Base-by-base conservation (phyloP, 2,329 filamentous ascomycete genomes). In the Tolypocladium ophioglossoides region DNA sequence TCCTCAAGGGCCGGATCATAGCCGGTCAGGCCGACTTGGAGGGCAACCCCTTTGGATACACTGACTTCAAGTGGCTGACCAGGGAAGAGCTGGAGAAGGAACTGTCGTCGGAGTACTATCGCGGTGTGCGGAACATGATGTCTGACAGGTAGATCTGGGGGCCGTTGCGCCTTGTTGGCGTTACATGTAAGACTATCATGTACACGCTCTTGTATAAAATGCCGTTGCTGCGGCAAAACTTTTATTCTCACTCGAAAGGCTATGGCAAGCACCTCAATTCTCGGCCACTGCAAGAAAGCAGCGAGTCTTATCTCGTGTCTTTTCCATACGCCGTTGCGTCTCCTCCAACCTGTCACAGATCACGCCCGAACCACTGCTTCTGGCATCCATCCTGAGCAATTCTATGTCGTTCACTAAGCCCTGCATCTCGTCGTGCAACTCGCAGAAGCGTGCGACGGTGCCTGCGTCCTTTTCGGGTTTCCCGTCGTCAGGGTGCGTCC, bases 1-100 rank as follows among this genome's bases (percentile, higher is more conserved):
- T 95, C 79, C 83, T 97, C 77, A 97, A 97, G 78, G 89, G 84
- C 51, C 83, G 94, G 59, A 97, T 99, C 70, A 89, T 97, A 87
- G 90, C 91, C 37, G 94, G 94, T n/a, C 94, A 97, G 74, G 90
- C 87, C 34, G 82, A 96, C 69, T 71, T 97, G 52, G 75, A 76
- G 58, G 77, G 76, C 56, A 96, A 94, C 72, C 74, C 76, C 57
- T 79, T 87, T 54, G 87, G 86, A 7, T 76, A 94, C 53, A 77
- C 78, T 53, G 90, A 96, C 68, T 99, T 94, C 75, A 84, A 88
- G 73, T 99, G 94, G 94, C 72, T 97, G 64, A 86, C 89, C 27
- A 91, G 87, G 70, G 89, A 96, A 58, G 94, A 99, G 79, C 78
- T 97, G 54, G 70, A 85, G 69, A 74, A 83, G 62, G 76, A 78